Base-by-base conservation (phyloP, 768 basidiomycete species). In the Mycena amicta region DNA sequence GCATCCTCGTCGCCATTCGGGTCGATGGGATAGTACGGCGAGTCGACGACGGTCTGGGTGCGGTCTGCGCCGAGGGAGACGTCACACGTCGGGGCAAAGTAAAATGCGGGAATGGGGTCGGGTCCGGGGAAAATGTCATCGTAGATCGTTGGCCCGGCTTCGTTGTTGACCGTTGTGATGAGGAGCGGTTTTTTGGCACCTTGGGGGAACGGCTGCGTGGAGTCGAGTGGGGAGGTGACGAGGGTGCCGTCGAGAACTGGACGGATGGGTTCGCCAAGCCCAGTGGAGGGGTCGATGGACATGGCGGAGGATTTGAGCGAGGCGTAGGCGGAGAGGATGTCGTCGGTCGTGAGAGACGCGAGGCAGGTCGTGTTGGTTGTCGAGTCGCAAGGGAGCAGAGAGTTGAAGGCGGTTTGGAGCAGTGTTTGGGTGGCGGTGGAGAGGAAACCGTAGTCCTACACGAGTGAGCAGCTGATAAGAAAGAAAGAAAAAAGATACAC, bases 371-470 rank as follows among this genome's bases (percentile, higher is more conserved):
- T 71, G 60, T 83, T 76, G 5, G 72, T 72, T n/a, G n/a, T n/a
- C 1, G 79, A 62, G 27, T 70, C 65, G 66, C 89, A 88, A 37
- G 68, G 66, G 31, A 85, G 67, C 29, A 80, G 68, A 5, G 67
- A 62, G 63, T 78, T 85, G 71, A 85, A 90, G 60, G 72, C 73
- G 53, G 70, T 71, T 62, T 85, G 83, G 39, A 93, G 70, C 3
- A 74, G 74, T 28, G 75, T 65, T 52, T 92, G 89, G 13, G 83
- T 83, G 13, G 70, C 62, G 0, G 77, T 59, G 26, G 81, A 75
- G 1, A 90, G 74, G 68, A 92, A 88, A 3, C 91, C 91, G 64
- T 82, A 92, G 69, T 88, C 80, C 90, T 92, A 56, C 23, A 26
- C 20, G 55, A 56, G 33, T 52, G 61, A 39, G 56, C 49, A 55